phyloP scores from a whole-genome alignment of 202 grass and related monocot species.

The Carex arenaria region DNA sequence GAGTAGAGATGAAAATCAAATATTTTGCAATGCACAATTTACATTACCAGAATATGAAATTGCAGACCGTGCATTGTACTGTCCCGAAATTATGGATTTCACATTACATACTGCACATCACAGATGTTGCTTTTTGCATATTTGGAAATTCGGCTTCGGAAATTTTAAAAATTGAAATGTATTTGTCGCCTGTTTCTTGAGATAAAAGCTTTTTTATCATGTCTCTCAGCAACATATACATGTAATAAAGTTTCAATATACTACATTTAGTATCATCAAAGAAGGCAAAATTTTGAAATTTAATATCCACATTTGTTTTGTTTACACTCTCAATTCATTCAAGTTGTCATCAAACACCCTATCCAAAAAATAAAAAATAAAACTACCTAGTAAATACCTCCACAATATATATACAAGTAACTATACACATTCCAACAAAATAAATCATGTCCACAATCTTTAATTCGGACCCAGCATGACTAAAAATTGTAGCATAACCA shows the following conservation, averaged over 20 bases:
- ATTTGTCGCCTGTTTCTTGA: background rate
- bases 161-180: background rate
- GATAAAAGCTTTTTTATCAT: background rate
- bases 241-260: background rate
- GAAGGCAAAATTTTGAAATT: background rate
- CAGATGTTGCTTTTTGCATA: background rate
- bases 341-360: background rate
- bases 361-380: background rate
- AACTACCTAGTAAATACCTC: constrained; percentile 4
- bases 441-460: background rate
- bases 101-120: background rate
- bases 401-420: constrained; percentile 18
- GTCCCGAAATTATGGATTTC: background rate
- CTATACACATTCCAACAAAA: constrained; percentile 8
- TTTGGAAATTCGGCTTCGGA: background rate
- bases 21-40: background rate
- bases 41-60: background rate
- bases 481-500: constrained; percentile 5
- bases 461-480: background rate
- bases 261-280: background rate
- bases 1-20: background rate
- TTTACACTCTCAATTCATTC: background rate
- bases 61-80: background rate
- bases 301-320: background rate
- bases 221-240: background rate